phyloP scores from a whole-genome alignment of 805 yeast genomes.

The Ogataea henricii region DNA sequence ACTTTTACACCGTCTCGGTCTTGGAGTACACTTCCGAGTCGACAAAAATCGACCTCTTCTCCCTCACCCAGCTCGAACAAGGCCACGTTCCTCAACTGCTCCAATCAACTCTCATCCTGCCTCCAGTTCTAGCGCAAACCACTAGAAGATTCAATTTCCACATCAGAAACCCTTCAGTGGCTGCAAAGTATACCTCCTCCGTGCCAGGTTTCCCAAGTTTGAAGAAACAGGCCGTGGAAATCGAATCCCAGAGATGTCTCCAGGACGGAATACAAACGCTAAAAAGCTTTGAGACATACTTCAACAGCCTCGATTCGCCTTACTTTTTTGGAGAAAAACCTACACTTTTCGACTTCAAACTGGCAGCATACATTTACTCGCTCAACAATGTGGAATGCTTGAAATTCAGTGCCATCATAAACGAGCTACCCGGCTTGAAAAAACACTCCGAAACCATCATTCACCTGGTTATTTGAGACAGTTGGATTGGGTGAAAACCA shows the following conservation, averaged over 20 bases:
- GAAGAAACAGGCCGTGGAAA: conserved; percentile 8
- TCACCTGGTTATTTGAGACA: conserved; percentile 12
- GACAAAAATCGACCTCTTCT: background rate
- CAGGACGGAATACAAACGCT: conserved; percentile 20
- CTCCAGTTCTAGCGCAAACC: conserved; percentile 17
- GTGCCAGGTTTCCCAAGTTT: conserved; percentile 10
- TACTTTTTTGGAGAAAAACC: conserved; percentile 21
- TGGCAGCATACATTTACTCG: conserved; percentile 27
- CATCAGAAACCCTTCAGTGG: conserved; percentile 40
- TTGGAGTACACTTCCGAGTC: conserved; percentile 8
- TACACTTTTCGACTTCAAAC: conserved; percentile 26
- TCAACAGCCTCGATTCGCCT: conserved; percentile 1
- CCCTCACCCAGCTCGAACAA: conserved; percentile 1
- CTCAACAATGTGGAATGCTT: conserved; percentile 15
- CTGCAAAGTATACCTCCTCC: conserved; percentile 12
- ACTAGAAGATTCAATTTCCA: conserved; percentile 37
- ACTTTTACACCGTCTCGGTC: conserved; percentile 39
- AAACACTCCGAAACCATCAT: conserved; percentile 22
- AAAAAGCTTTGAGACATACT: conserved; percentile 11
- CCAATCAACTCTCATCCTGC: background rate
- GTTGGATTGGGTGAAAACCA: background rate
- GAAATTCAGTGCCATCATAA: conserved; percentile 7
- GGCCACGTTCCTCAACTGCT: background rate
- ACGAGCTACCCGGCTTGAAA: conserved; percentile 9
- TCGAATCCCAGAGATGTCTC: conserved; percentile 19